Percentiles rank a stretch among this genome's conserved stretches.
Evolutionary conservation across 2,329 filamentous ascomycete genomes (phyloP).

Genomic region (Volutella citrinella): DNA sequence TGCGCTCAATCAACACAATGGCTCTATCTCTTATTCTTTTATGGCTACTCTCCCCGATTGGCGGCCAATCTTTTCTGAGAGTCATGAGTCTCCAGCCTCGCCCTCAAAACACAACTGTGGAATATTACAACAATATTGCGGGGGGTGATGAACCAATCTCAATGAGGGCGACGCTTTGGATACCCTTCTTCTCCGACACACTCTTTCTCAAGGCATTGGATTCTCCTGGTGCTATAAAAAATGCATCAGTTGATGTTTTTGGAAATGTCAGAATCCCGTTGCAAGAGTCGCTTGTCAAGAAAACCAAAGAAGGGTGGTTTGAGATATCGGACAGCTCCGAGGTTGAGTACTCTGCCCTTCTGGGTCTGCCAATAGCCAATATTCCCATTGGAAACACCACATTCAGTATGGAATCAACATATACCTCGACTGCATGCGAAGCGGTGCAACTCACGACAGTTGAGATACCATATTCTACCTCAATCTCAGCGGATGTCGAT

Average conservation of each 20-base stretch:
- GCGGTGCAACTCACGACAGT: neutral
- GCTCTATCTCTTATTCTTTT: neutral
- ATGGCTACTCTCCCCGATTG: slow-evolving; percentile 1
- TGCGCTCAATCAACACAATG: neutral
- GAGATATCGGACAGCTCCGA: neutral
- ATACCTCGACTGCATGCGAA: slow-evolving; percentile 5
- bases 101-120: neutral
- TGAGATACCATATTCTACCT: neutral
- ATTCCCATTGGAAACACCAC: slow-evolving; percentile 3
- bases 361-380: slow-evolving; percentile 6
- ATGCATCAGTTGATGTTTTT: slow-evolving; percentile 5
- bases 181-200: no score
- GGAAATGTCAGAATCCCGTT: slow-evolving; percentile 12
- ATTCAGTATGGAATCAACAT: slow-evolving; percentile 11
- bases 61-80: slow-evolving; percentile 2
- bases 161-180: no score
- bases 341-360: slow-evolving; percentile 5
- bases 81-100: neutral
- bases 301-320: neutral
- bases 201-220: neutral
- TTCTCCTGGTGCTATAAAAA: neutral
- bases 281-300: no score
- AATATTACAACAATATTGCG: neutral
- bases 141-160: no score
- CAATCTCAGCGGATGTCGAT: no score